phyloP scores from a whole-genome alignment of 1,284 basidiomycete genomes.

The Sporisorium exsertum region DNA sequence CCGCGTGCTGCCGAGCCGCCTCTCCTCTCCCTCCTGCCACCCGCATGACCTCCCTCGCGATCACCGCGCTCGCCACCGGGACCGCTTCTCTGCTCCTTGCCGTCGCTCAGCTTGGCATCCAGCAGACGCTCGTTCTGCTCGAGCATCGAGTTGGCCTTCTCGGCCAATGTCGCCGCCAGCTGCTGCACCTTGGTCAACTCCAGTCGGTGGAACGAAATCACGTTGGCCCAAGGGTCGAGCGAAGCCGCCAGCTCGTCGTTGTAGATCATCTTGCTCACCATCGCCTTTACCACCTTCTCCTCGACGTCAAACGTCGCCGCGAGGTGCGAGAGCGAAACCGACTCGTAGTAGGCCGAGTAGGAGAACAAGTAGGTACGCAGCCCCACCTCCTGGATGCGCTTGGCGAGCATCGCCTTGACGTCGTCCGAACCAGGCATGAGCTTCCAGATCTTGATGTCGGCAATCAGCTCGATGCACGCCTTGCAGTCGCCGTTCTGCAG shows the following conservation, averaged over 20 bases:
- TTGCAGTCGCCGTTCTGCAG: conserved; percentile 98
- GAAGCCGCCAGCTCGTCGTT: conserved; percentile 94
- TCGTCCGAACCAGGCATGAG: conserved; percentile 85
- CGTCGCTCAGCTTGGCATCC: conserved; percentile 82
- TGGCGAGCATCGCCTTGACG: conserved; percentile 94
- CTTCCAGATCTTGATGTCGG: conserved; percentile 97
- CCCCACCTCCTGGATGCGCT: conserved; percentile 98
- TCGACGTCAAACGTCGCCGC: conserved; percentile 88
- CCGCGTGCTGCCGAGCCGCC: conserved; percentile 59
- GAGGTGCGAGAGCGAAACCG: conserved; percentile 86
- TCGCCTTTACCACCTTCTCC: conserved; percentile 83
- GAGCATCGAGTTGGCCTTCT: conserved; percentile 86
- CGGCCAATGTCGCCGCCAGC: conserved; percentile 75
- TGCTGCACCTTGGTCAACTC: conserved; percentile 75
- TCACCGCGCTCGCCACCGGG: conserved; percentile 45
- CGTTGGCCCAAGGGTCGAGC: conserved; percentile 85
- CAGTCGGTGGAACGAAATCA: conserved; percentile 88
- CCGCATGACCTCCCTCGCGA: conserved; percentile 49
- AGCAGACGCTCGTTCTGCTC: conserved; percentile 96
- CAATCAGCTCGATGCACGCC: conserved; percentile 88
- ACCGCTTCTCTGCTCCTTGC: conserved; percentile 47
- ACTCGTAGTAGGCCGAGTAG: conserved; percentile 94
- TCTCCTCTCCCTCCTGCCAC: conserved; percentile 58
- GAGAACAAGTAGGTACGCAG: conserved; percentile 97
- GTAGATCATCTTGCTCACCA: conserved; percentile 99